A percentile compares a stretch with the other conserved stretches of the same genome.
Conservation (phyloP, 2,329 filamentous ascomycete genomes). For the Fusarium pseudocircinatum region DNA sequence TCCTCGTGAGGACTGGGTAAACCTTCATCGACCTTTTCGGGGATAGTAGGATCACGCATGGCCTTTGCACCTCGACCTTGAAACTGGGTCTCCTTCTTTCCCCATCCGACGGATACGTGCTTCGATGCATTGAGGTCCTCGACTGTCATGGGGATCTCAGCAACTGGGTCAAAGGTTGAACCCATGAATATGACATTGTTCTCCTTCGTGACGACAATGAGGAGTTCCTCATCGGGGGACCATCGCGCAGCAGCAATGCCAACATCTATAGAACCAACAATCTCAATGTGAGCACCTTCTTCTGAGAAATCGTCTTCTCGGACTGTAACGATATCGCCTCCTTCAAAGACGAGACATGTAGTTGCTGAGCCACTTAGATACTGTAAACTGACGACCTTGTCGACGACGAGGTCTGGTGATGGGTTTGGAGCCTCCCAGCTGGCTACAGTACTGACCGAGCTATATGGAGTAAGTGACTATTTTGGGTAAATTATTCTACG, state of each 20-base stretch:
- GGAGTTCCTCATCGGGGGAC: slow-evolving; percentile 94
- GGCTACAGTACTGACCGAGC: slow-evolving; percentile 63
- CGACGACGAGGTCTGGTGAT: slow-evolving; percentile 76
- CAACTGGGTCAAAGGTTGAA: slow-evolving; percentile 84
- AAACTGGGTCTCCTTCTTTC: slow-evolving; percentile 98
- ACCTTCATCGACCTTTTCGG: slow-evolving; percentile 89
- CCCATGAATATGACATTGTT: slow-evolving; percentile 92
- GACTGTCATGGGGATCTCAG: slow-evolving; percentile 74
- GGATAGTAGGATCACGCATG: slow-evolving; percentile 91
- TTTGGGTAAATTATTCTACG: neutral
- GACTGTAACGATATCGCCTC: slow-evolving; percentile 89
- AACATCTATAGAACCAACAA: slow-evolving; percentile 91
- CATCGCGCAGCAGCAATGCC: slow-evolving; percentile 90
- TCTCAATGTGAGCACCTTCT: slow-evolving; percentile 84
- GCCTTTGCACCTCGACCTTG: slow-evolving; percentile 89
- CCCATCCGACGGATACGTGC: slow-evolving; percentile 97
- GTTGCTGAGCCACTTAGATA: slow-evolving; percentile 84
- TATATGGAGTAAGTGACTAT: slow-evolving; percentile 31
- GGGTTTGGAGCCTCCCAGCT: slow-evolving; percentile 91
- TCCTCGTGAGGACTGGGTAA: slow-evolving; percentile 79
- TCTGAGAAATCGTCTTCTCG: slow-evolving; percentile 65
- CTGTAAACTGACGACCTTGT: slow-evolving; percentile 81
- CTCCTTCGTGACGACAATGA: slow-evolving; percentile 83
- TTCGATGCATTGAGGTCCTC: slow-evolving; percentile 89
- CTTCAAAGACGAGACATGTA: slow-evolving; percentile 84